Base-by-base conservation (phyloP, 148 eudicot genomes). In the Nepenthes gracilis region DNA sequence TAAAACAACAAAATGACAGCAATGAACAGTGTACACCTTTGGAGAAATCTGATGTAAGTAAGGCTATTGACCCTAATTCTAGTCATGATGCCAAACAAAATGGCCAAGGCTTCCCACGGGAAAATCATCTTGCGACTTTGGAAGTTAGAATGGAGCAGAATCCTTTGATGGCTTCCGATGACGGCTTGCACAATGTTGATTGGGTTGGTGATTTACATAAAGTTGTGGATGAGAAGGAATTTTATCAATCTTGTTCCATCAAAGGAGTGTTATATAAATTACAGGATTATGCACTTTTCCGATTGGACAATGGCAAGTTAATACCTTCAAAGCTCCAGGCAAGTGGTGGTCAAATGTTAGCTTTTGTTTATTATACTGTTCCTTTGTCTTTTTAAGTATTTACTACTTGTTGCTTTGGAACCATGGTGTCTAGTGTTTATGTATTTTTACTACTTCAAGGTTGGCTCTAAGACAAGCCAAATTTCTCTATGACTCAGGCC, bases 281-380 rank as follows among this genome's bases (percentile, higher is more conserved):
- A 65, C 74, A 71, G 58, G 85, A 89, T 68, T 77, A 84, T 84
- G 92, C 77, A 58, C 83, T 86, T 69, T 73, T 74, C 59, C 72
- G 65, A 9, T 78, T 68, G 53, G 61, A 60, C 62, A 64, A 70
- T 54, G 81, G 66, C 65, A 86, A 76, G 61, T 64, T 76, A 69
- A 62, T 72, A 58, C 99, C 99, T 67, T 78, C 71, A 61, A 94
- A 74, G 77, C 77, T 83, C 63, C 83, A 88, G 86, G 94, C 78
- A 64, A 69, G 70, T 70, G 53, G 12, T 5, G 6, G 12, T 12
- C 45, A 3, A 40, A 40, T 8, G 2, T 49, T 49, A 2, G 12
- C 53, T 49, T 49, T 49, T 45, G 48, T 45, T 6, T 45, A 45
- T 45, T 45, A 5, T 45, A 11, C 48, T 11, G 23, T 23, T 23